Conservation (phyloP, 2,329 filamentous ascomycete genomes). For the Fusarium piperis region DNA sequence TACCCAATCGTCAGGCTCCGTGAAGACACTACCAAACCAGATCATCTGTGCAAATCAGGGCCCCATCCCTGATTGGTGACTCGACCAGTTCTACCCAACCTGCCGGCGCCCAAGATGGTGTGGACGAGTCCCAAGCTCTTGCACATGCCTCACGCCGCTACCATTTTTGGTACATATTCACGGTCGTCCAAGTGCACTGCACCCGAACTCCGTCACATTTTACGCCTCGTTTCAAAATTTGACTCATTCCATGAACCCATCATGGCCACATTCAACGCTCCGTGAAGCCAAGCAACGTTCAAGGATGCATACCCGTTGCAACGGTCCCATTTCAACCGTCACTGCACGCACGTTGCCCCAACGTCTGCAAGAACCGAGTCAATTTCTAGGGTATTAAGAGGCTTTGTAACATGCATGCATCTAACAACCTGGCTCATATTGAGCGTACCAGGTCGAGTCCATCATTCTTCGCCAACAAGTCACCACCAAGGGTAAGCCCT, state of each 20-base stretch:
- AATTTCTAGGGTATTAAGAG: conserved; percentile 28
- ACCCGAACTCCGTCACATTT: not conserved
- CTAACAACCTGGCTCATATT: not conserved
- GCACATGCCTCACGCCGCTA: conserved; percentile 34
- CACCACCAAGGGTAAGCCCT: not conserved
- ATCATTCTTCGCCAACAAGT: not conserved
- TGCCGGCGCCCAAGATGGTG: conserved; percentile 22
- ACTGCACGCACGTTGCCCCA: not conserved
- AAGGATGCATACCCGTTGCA: not conserved
- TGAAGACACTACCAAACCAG: conserved; percentile 31
- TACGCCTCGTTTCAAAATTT: not conserved
- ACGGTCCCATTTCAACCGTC: not conserved
- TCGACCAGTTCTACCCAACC: not conserved
- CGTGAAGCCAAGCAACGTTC: not conserved
- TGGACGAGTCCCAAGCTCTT: conserved; percentile 20
- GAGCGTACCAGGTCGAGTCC: not conserved
- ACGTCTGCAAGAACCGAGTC: conserved; percentile 1
- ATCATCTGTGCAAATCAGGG: conserved; percentile 7
- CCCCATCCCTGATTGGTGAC: conserved; percentile 21
- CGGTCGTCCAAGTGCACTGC: not conserved
- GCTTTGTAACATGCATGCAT: not conserved
- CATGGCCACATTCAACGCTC: not conserved
- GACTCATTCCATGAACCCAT: not conserved
- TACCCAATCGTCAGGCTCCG: conserved; percentile 29
- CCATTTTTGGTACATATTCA: conserved; percentile 16